Evolutionary conservation across 805 yeast genomes (phyloP).

Genomic region (Kazachstania africana): DNA sequence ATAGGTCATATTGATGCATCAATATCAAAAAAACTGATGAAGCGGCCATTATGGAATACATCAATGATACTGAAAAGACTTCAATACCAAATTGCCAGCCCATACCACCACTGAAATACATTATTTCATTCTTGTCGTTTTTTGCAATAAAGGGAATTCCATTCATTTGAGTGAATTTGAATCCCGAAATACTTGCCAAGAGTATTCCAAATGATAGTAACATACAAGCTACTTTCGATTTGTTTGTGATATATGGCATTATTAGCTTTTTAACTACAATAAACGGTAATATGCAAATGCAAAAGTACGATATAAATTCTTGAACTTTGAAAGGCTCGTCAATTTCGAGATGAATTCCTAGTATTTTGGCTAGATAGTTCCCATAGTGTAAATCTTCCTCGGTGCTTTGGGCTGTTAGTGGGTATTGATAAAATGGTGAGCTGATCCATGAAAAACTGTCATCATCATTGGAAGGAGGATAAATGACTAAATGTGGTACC

Average conservation of each 20-base stretch:
- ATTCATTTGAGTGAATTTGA: constrained; percentile 49
- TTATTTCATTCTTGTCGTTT: constrained; percentile 37
- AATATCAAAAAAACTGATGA: constrained; percentile 31
- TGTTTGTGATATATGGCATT: constrained; percentile 21
- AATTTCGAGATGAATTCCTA: constrained; percentile 34
- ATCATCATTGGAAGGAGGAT: constrained; percentile 36
- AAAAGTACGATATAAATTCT: constrained; percentile 37
- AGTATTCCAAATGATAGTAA: constrained; percentile 32
- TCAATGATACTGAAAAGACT: constrained; percentile 37
- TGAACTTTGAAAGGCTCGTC: constrained; percentile 32
- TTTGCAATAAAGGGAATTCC: constrained; percentile 51
- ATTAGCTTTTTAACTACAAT: constrained; percentile 38
- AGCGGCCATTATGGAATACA: constrained; percentile 38
- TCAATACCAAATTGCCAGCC: constrained; percentile 67
- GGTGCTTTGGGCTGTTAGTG: constrained; percentile 19
- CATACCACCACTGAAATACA: constrained; percentile 51
- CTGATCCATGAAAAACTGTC: constrained; percentile 19
- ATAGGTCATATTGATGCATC: not conserved
- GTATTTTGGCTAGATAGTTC: constrained; percentile 36
- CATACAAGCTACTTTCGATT: constrained; percentile 13
- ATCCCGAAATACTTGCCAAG: constrained; percentile 42
- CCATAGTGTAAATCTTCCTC: constrained; percentile 39
- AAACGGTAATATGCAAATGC: constrained; percentile 33
- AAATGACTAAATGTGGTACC: constrained; percentile 59
- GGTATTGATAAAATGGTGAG: constrained; percentile 29